Percentiles rank a stretch among this genome's conserved stretches.
Evolutionary conservation across 345 rosid species (phyloP).

Genomic region (Leavenworthia alabamica): DNA sequence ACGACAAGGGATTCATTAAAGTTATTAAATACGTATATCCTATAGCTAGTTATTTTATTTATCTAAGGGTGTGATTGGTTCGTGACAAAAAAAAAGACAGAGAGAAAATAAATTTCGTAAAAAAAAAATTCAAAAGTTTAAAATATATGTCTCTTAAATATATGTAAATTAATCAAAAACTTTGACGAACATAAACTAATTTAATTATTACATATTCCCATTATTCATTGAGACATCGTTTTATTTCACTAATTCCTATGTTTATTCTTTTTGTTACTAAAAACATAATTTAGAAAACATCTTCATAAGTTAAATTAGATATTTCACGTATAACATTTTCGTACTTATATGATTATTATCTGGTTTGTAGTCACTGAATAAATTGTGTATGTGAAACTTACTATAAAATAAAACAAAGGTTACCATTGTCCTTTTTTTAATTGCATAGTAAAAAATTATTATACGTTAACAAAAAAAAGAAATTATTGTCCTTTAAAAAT

Average conservation of each 20-base stretch:
- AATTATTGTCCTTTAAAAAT: background rate
- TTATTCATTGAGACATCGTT: background rate
- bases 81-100: too few relatives aligned
- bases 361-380: background rate
- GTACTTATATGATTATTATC: background rate
- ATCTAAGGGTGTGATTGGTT: background rate
- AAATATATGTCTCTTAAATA: background rate
- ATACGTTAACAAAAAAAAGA: background rate
- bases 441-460: background rate
- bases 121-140: background rate
- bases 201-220: background rate
- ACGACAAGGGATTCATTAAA: background rate
- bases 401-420: background rate
- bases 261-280: background rate
- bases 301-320: background rate
- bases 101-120: too few relatives aligned
- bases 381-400: background rate
- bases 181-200: background rate
- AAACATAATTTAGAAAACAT: background rate
- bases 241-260: background rate
- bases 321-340: background rate
- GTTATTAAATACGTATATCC: background rate
- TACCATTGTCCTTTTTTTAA: background rate
- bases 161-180: background rate
- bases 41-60: background rate